Evolutionary conservation across 805 yeast species (phyloP).

Genomic region (Brettanomyces naardenensis): DNA sequence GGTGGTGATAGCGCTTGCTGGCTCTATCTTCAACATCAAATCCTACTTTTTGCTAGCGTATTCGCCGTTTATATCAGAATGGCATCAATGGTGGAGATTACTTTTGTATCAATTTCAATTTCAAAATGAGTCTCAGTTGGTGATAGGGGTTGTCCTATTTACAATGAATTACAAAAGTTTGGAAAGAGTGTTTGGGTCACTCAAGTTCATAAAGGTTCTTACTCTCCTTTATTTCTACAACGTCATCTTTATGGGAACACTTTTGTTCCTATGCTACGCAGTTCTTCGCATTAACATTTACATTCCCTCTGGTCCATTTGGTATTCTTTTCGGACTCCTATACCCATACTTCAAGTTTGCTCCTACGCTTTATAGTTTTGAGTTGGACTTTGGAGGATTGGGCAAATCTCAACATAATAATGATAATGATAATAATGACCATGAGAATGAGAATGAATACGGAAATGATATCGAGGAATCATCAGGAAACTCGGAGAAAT

Average conservation of each 20-base stretch:
- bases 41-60: constrained; percentile 34
- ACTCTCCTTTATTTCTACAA: constrained; percentile 41
- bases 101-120: constrained; percentile 42
- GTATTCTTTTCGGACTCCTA: constrained; percentile 29
- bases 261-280: constrained; percentile 25
- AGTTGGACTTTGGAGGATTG: constrained; percentile 25
- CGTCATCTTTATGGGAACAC: constrained; percentile 26
- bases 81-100: constrained; percentile 52
- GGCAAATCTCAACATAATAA: constrained; percentile 10
- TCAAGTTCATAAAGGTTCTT: constrained; percentile 42
- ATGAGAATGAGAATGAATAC: background rate
- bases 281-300: constrained; percentile 33
- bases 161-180: constrained; percentile 45
- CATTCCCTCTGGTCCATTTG: constrained; percentile 36
- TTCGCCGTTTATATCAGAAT: constrained; percentile 47
- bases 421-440: constrained; percentile 10
- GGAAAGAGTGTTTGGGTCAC: constrained; percentile 51
- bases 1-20: constrained; percentile 31
- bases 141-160: constrained; percentile 35
- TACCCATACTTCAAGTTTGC: constrained; percentile 33
- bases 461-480: background rate
- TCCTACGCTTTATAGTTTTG: constrained; percentile 33
- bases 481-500: background rate
- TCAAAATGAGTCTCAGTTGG: constrained; percentile 51
- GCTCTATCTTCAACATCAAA: constrained; percentile 38